These are phyloP conservation scores for Phylloporus rhodoxanthus DNA, from an alignment of 768 basidiomycete species.

Conservation along the genomic window DNA sequence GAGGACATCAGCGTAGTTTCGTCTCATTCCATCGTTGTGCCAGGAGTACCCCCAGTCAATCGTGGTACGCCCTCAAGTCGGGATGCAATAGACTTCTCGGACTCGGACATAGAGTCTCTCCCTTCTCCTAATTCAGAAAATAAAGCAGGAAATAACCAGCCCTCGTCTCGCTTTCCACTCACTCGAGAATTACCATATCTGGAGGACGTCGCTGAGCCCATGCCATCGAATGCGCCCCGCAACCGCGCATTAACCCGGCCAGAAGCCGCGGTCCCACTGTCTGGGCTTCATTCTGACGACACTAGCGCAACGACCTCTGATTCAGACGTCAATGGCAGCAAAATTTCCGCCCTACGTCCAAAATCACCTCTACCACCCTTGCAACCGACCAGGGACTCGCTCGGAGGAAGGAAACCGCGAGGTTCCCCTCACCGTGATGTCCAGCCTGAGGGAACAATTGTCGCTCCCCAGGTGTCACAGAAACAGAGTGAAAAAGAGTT, in stretches of 20 bases:
- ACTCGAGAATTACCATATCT: conserved; percentile 1
- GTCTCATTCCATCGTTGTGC: not conserved
- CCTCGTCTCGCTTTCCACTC: not conserved
- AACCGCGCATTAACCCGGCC: not conserved
- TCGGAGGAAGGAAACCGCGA: conserved; percentile 9
- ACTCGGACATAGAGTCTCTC: conserved; percentile 10
- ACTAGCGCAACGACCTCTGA: conserved; percentile 1
- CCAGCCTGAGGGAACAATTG: not conserved
- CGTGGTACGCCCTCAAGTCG: not conserved
- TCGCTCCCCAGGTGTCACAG: conserved; percentile 2
- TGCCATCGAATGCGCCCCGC: not conserved
- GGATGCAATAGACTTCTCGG: not conserved
- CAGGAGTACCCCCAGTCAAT: not conserved
- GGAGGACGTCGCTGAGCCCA: not conserved
- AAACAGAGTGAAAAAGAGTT: not conserved
- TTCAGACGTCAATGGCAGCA: conserved; percentile 1
- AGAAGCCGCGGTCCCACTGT: not conserved
- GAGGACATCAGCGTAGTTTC: conserved; percentile 5
- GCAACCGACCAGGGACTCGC: conserved; percentile 10
- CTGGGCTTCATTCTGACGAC: not conserved
- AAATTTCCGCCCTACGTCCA: conserved; percentile 1
- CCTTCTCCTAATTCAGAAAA: conserved; percentile 5
- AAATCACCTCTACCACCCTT: conserved; percentile 5
- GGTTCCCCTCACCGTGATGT: conserved; percentile 1
- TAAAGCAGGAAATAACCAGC: not conserved